Base-by-base conservation (phyloP, 129 eudicot species). In the Lactuca saligna region DNA sequence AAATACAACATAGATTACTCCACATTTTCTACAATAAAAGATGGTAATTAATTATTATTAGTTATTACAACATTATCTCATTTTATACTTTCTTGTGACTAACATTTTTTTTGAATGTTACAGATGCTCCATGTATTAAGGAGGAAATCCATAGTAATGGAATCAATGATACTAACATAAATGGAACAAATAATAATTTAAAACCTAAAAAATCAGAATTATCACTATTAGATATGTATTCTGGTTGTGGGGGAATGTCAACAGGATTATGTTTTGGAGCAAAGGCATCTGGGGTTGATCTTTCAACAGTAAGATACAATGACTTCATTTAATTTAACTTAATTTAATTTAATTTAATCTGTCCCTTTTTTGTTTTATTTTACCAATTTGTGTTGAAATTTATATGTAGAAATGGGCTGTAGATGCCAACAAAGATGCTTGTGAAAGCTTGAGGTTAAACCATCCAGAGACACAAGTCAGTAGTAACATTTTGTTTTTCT, bases 211-310 rank as follows among this genome's bases (percentile, higher is more conserved):
- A 74, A 41, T 51, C 60, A 32, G 85, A 82, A 48, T 63, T 85
- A 70, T 72, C 87, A 11, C 35, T 88, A 54, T 62, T 88, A 75
- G 96, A 88, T 61, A 8, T 85, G 60, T 88, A 88, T 72, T 78
- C 87, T 13, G 96, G 96, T 9, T 88, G 96, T 74, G 96, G 96
- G 51, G 96, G 87, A 50, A 88, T 88, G 91, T 85, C 96, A 31
- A 72, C 96, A 3, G 96, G 96, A 59, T 75, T 88, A 63, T 63
- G 83, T 72, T 75, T 85, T 32, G 96, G 96, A 42, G 88, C 96
- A 65, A 77, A 72, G 32, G 13, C 68, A 62, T 74, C 80, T 2
- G 86, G 86, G 34, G 80, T 78, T 6, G 70, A 82, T 68, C 78
- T 88, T 37, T 65, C 51, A 6, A 81, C 91, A 14, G 95, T 88